Conservation (phyloP, 176 grass and related monocot species). For the Musa troglodytarum region DNA sequence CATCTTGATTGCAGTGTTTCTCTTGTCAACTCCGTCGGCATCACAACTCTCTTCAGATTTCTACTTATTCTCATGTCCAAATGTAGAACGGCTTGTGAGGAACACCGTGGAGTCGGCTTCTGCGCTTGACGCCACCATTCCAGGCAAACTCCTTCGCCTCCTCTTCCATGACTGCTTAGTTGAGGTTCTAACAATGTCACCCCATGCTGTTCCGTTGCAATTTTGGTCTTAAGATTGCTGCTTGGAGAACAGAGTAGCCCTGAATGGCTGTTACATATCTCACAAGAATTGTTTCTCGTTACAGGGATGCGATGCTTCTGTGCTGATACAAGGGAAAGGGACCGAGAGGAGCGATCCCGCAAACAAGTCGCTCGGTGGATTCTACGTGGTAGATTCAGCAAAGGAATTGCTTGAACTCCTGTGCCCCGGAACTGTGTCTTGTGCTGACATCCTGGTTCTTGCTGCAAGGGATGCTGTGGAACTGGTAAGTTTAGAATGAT, state of each 20-base stretch:
- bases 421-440: conserved; percentile 78
- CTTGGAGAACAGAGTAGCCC: not conserved
- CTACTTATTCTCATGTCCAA: conserved; percentile 65
- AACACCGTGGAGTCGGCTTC: conserved; percentile 53
- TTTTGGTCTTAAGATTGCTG: not conserved
- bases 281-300: not conserved
- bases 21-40: conserved; percentile 14
- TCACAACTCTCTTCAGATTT: conserved; percentile 47
- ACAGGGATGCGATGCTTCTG: conserved; percentile 88
- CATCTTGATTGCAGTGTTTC: conserved; percentile 1
- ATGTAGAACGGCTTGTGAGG: conserved; percentile 55
- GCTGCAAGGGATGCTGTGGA: conserved; percentile 74
- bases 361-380: conserved; percentile 77
- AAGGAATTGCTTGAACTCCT: conserved; percentile 71
- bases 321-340: conserved; percentile 66
- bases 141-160: conserved; percentile 80
- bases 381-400: conserved; percentile 59
- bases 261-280: not conserved
- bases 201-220: not conserved
- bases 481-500: conserved; percentile 45
- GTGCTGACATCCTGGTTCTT: conserved; percentile 76
- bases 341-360: conserved; percentile 81
- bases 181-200: conserved; percentile 34
- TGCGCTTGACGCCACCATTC: conserved; percentile 40
- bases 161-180: conserved; percentile 96